phyloP scores from a whole-genome alignment of 2,329 filamentous ascomycete species.

The Chaetomium globosum region DNA sequence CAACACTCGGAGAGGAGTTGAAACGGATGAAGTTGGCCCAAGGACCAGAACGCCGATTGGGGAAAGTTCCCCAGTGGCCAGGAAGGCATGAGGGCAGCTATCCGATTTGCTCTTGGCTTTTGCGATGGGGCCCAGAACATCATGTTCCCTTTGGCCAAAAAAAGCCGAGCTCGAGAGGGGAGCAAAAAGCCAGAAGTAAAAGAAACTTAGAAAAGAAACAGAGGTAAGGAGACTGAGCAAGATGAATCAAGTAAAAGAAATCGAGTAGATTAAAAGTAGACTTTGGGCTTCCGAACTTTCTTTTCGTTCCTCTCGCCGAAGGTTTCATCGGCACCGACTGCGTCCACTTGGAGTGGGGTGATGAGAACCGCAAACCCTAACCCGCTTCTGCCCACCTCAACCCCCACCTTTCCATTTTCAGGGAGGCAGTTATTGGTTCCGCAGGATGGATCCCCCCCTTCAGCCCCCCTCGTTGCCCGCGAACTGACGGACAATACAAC shows the following conservation, averaged over 20 bases:
- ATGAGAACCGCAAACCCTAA: slow-evolving; percentile 3
- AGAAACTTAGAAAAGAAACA: too few species aligned
- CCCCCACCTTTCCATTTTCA: not conserved
- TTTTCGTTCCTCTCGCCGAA: too few species aligned
- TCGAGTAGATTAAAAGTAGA: too few species aligned
- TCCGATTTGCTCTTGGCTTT: slow-evolving; percentile 23
- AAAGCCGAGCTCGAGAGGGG: too few species aligned
- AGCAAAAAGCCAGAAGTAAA: too few species aligned
- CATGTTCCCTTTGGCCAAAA: too few species aligned
- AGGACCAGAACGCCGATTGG: not conserved
- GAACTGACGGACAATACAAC: not conserved
- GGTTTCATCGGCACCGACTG: too few species aligned
- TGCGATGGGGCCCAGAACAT: not conserved
- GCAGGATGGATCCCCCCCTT: not conserved
- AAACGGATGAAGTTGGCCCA: not conserved
- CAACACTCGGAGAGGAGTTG: not conserved
- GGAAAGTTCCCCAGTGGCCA: not conserved
- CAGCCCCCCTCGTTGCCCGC: not conserved
- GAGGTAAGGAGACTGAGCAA: too few species aligned
- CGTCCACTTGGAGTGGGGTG: too few species aligned
- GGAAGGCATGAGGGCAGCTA: slow-evolving; percentile 12
- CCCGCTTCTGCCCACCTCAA: not conserved
- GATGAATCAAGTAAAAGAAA: too few species aligned
- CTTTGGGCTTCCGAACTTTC: too few species aligned
- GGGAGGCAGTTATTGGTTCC: not conserved